A percentile compares a stretch with the other conserved stretches of the same genome.
Evolutionary conservation across 1,139 yeast genomes (phyloP).

Genomic region (Tardiomyces depauwii): DNA sequence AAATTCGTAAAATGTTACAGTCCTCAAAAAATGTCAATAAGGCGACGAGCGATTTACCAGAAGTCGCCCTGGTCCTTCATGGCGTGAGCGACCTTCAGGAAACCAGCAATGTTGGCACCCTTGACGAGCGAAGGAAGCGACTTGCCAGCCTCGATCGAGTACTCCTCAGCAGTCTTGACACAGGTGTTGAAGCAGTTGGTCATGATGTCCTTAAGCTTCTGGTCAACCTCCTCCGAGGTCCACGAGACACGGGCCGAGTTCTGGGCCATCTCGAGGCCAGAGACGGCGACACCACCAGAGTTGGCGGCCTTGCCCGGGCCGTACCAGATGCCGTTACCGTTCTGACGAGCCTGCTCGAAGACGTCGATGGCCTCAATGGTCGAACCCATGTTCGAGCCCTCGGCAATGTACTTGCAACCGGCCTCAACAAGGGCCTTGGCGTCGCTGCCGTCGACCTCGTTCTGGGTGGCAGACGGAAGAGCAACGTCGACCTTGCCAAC

Average conservation of each 20-base stretch:
- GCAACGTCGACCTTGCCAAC: slow-evolving; percentile 93
- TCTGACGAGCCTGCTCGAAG: slow-evolving; percentile 73
- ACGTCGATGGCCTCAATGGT: slow-evolving; percentile 94
- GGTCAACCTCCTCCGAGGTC: slow-evolving; percentile 84
- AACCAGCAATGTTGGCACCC: slow-evolving; percentile 99
- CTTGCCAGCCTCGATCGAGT: slow-evolving; percentile 56
- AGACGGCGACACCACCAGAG: slow-evolving; percentile 99
- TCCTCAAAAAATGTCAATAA: no score
- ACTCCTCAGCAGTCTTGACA: slow-evolving; percentile 73
- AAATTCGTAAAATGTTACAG: no score
- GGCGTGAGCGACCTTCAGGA: slow-evolving; percentile 95
- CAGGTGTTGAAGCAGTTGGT: slow-evolving; percentile 87
- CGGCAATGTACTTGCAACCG: slow-evolving; percentile 91
- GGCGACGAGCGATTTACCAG: slow-evolving; percentile 21
- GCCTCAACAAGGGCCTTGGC: slow-evolving; percentile 88
- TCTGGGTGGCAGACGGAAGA: slow-evolving; percentile 96
- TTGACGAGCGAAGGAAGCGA: slow-evolving; percentile 86
- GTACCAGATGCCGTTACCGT: slow-evolving; percentile 69
- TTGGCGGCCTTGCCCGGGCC: slow-evolving; percentile 99
- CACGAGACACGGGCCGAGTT: slow-evolving; percentile 89
- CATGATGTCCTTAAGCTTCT: slow-evolving; percentile 83
- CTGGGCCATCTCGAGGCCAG: slow-evolving; percentile 99
- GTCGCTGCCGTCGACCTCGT: slow-evolving; percentile 94
- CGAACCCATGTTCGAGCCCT: slow-evolving; percentile 99
- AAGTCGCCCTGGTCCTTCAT: slow-evolving; percentile 97